phyloP scores from a whole-genome alignment of 2,329 filamentous ascomycete species.

The Calonectria hongkongensis region DNA sequence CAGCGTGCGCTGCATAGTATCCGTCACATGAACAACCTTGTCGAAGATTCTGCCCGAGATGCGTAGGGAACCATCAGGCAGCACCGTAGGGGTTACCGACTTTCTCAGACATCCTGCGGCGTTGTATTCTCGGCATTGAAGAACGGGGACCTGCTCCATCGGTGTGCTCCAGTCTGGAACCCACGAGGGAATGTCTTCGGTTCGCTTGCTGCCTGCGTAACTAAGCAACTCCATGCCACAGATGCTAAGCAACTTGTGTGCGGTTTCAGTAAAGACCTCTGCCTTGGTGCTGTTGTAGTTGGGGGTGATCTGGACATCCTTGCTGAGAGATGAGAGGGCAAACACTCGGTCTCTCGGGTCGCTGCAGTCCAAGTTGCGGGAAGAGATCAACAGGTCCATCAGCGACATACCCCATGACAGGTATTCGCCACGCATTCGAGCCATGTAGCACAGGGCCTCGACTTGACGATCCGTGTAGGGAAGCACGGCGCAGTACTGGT shows the following conservation, averaged over 20 bases:
- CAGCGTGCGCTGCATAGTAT: slow-evolving; percentile 15
- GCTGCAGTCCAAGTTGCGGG: slow-evolving; percentile 27
- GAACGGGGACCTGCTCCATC: slow-evolving; percentile 20
- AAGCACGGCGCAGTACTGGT: slow-evolving; percentile 17
- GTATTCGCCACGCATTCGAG: slow-evolving; percentile 8
- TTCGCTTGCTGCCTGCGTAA: slow-evolving; percentile 26
- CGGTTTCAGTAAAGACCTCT: slow-evolving; percentile 17
- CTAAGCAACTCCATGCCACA: slow-evolving; percentile 17
- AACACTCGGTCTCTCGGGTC: slow-evolving; percentile 33
- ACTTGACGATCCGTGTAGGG: neutral
- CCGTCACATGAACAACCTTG: slow-evolving; percentile 29
- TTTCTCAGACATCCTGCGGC: slow-evolving; percentile 13
- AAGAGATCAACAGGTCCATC: slow-evolving; percentile 1
- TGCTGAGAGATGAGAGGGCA: slow-evolving; percentile 23
- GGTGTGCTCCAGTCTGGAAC: slow-evolving; percentile 30
- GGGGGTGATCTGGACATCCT: slow-evolving; percentile 17
- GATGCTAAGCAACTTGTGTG: neutral
- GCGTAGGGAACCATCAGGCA: neutral
- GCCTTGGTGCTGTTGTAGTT: slow-evolving; percentile 16
- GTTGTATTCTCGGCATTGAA: slow-evolving; percentile 7
- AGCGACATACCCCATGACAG: neutral
- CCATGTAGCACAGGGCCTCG: slow-evolving; percentile 15
- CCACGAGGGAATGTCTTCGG: slow-evolving; percentile 21
- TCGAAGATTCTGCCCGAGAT: slow-evolving; percentile 14
- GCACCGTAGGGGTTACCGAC: neutral